Conservation (phyloP, 2,329 filamentous ascomycete genomes). For the Reticulascus tulasneorum region DNA sequence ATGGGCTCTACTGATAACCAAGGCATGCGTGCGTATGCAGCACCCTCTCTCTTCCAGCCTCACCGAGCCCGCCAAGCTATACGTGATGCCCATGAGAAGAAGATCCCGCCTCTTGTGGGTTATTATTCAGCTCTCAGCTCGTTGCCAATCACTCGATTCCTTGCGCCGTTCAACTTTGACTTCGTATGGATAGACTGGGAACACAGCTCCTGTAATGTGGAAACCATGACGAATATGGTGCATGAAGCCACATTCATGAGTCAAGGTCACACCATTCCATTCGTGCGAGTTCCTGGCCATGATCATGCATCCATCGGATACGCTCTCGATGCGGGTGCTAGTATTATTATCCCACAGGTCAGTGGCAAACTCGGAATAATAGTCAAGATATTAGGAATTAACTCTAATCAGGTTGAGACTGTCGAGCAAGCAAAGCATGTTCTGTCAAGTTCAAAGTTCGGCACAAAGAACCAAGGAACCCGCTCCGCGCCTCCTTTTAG, state of each 20-base stretch:
- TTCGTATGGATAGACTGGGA: slow-evolving; percentile 43
- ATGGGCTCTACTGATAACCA: no score
- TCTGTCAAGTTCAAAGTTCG: slow-evolving; percentile 37
- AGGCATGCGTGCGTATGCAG: slow-evolving; percentile 37
- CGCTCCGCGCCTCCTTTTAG: slow-evolving; percentile 41
- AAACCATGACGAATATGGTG: slow-evolving; percentile 44
- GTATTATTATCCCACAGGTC: slow-evolving; percentile 37
- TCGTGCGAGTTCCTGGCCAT: slow-evolving; percentile 39
- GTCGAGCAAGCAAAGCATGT: slow-evolving; percentile 39
- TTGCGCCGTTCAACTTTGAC: slow-evolving; percentile 38
- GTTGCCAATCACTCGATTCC: slow-evolving; percentile 31
- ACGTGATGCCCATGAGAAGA: slow-evolving; percentile 38
- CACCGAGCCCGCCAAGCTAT: slow-evolving; percentile 38
- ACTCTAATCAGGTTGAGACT: no score
- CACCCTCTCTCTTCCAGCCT: slow-evolving; percentile 41
- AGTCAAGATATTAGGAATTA: no score
- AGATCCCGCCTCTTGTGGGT: slow-evolving; percentile 35
- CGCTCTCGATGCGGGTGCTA: slow-evolving; percentile 42
- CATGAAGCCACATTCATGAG: slow-evolving; percentile 41
- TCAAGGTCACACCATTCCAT: slow-evolving; percentile 37
- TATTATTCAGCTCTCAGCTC: slow-evolving; percentile 36
- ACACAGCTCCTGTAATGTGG: slow-evolving; percentile 36
- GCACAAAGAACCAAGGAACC: slow-evolving; percentile 29
- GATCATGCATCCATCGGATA: slow-evolving; percentile 41
- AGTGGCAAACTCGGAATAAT: no score